These are phyloP conservation scores for Amyloporia xantha DNA, from an alignment of 768 basidiomycete species.

Conservation along the genomic window DNA sequence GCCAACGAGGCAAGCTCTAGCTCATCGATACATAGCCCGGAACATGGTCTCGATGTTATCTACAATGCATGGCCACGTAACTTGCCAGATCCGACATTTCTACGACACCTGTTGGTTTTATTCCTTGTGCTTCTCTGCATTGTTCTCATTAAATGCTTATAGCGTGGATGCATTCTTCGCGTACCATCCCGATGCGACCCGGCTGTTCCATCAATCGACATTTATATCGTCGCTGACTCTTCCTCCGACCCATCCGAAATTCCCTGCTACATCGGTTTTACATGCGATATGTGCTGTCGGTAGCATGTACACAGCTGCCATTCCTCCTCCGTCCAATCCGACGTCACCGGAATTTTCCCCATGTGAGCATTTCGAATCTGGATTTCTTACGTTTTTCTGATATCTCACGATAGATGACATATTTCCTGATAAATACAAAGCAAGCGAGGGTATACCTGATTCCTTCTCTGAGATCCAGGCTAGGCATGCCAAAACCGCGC, in stretches of 20 bases:
- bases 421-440: slow-evolving; percentile 1
- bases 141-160: slow-evolving; percentile 1
- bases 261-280: slow-evolving; percentile 63
- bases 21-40: neutral
- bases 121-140: neutral
- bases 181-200: slow-evolving; percentile 66
- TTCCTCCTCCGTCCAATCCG: slow-evolving; percentile 44
- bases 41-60: neutral
- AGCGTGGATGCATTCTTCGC: slow-evolving; percentile 78
- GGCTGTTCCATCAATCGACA: slow-evolving; percentile 59
- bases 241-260: slow-evolving; percentile 63
- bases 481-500: slow-evolving; percentile 42
- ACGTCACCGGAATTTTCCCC: slow-evolving; percentile 4
- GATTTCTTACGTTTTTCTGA: too few species aligned
- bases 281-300: slow-evolving; percentile 86
- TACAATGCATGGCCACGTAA: slow-evolving; percentile 45
- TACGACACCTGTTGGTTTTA: slow-evolving; percentile 59
- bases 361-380: too few species aligned
- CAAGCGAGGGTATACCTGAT: slow-evolving; percentile 27
- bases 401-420: slow-evolving; percentile 6
- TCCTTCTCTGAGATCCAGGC: slow-evolving; percentile 66
- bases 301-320: slow-evolving; percentile 67
- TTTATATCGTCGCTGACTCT: slow-evolving; percentile 61
- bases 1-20: neutral
- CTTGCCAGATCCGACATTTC: slow-evolving; percentile 54